Conservation (phyloP, 2,329 filamentous ascomycete genomes). For the Ophiocordyceps camponoti-saundersi region DNA sequence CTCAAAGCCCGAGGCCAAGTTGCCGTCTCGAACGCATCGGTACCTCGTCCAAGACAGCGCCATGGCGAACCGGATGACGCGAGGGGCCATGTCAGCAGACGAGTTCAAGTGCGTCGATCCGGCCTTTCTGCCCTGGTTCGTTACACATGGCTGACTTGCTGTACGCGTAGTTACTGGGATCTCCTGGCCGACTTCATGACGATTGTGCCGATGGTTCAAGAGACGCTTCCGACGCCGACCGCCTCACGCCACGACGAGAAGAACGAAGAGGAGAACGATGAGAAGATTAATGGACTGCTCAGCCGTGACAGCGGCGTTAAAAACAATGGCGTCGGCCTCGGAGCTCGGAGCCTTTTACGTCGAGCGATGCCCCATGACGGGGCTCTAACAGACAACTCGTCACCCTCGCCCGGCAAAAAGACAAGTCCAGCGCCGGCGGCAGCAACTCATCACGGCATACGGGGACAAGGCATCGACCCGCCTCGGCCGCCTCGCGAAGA, state of each 20-base stretch:
- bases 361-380: constrained; percentile 2
- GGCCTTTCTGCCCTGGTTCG: background rate
- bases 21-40: too few species aligned
- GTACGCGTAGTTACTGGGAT: constrained; percentile 14
- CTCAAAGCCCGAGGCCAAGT: background rate
- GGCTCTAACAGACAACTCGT: background rate
- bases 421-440: background rate
- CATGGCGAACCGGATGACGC: constrained; percentile 7
- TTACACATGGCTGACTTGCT: background rate
- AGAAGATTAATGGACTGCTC: background rate
- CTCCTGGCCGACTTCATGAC: constrained; percentile 7
- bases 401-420: constrained; percentile 2
- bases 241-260: background rate
- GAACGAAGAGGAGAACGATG: background rate
- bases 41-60: background rate
- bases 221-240: constrained; percentile 3
- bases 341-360: background rate
- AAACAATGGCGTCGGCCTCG: background rate
- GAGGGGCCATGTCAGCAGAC: constrained; percentile 1
- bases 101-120: constrained; percentile 10
- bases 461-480: constrained; percentile 23
- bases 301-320: background rate
- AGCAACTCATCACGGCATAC: background rate
- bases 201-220: constrained; percentile 5
- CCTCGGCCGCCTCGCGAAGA: constrained; percentile 36